Conservation (phyloP, 805 yeast species). For the Saccharomycopsis sp. region DNA sequence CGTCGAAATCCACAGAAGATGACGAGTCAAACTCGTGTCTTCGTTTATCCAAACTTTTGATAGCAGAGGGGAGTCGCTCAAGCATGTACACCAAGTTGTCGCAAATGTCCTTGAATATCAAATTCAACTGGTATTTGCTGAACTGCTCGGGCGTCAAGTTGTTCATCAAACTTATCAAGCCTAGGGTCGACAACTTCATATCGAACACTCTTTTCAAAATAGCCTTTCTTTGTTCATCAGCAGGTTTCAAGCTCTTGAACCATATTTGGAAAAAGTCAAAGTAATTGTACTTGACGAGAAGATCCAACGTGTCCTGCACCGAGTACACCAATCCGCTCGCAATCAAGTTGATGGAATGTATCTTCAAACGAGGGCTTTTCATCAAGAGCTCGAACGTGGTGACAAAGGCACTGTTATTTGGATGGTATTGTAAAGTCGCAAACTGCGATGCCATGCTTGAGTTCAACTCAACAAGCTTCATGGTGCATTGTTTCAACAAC, state of each 20-base stretch:
- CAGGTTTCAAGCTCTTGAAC: conserved; percentile 46
- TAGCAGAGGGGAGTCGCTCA: conserved; percentile 61
- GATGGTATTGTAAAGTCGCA: conserved; percentile 1
- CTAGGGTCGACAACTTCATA: conserved; percentile 64
- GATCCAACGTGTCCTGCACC: conserved; percentile 41
- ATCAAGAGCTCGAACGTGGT: conserved; percentile 2
- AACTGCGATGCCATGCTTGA: neutral
- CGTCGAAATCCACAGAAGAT: conserved; percentile 28
- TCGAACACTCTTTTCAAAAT: conserved; percentile 64
- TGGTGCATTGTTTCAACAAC: conserved; percentile 2
- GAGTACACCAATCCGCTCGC: conserved; percentile 57
- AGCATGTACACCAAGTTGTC: conserved; percentile 42
- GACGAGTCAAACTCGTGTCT: conserved; percentile 44
- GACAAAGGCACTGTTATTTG: conserved; percentile 4
- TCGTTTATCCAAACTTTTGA: conserved; percentile 52
- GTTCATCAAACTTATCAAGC: conserved; percentile 44
- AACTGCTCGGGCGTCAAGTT: conserved; percentile 26
- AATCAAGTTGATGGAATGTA: conserved; percentile 29
- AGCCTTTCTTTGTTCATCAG: conserved; percentile 6
- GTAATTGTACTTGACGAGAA: conserved; percentile 37
- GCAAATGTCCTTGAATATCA: conserved; percentile 41
- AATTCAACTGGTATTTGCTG: conserved; percentile 29
- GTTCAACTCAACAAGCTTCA: neutral
- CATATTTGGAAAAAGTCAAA: conserved; percentile 52
- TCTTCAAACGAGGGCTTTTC: neutral